Conservation (phyloP, 2,329 filamentous ascomycete species). For the Scedosporium boydii region DNA sequence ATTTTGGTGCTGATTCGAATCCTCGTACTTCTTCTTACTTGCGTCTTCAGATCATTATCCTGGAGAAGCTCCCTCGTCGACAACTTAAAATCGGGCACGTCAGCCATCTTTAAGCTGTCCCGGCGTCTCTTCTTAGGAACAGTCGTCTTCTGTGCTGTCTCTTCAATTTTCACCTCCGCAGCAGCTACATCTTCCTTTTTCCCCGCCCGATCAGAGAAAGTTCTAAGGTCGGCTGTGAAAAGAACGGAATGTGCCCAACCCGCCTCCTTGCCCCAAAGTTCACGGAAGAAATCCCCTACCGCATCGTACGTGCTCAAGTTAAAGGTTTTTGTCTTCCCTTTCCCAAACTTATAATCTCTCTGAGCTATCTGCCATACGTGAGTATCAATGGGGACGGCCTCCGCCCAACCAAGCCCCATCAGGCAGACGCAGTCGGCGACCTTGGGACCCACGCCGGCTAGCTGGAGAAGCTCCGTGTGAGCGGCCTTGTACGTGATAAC, state of each 20-base stretch:
- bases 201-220: slow-evolving; percentile 60
- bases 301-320: slow-evolving; percentile 85
- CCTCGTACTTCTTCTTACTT: slow-evolving; percentile 2
- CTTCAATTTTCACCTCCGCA: slow-evolving; percentile 14
- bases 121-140: not conserved
- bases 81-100: not conserved
- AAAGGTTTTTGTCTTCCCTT: slow-evolving; percentile 72
- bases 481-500: slow-evolving; percentile 64
- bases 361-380: slow-evolving; percentile 99
- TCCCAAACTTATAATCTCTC: slow-evolving; percentile 88
- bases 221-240: slow-evolving; percentile 83
- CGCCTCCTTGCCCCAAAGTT: slow-evolving; percentile 84
- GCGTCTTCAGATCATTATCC: slow-evolving; percentile 9
- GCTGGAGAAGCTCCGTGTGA: slow-evolving; percentile 65
- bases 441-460: slow-evolving; percentile 91
- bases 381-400: slow-evolving; percentile 91
- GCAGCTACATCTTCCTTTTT: slow-evolving; percentile 9
- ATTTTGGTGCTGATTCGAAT: not conserved
- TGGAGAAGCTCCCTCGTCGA: slow-evolving; percentile 8
- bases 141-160: slow-evolving; percentile 4
- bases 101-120: not conserved
- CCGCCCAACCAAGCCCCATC: slow-evolving; percentile 93
- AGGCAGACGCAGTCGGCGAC: slow-evolving; percentile 94
- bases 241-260: slow-evolving; percentile 97
- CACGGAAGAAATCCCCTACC: slow-evolving; percentile 80